Base-by-base conservation (phyloP, 2,329 filamentous ascomycete species). In the Fusarium mangiferae region DNA sequence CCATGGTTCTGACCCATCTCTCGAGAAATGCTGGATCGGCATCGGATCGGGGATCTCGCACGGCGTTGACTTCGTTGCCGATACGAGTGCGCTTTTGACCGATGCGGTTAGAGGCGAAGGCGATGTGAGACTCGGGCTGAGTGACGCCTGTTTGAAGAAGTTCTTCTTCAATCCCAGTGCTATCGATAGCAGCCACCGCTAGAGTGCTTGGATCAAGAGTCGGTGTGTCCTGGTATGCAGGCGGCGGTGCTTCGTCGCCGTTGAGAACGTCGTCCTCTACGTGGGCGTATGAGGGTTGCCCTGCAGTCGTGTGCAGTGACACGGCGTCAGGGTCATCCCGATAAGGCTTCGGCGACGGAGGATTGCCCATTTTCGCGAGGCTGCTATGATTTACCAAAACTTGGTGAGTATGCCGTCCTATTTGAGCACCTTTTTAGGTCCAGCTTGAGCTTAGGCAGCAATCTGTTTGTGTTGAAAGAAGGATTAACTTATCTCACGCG, bases 321-420 rank as follows among this genome's bases (percentile, higher is more conserved):
- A 76, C 24, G 18, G 74, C 74, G 41, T 76, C 74, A 5, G 74
- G 72, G 15, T 76, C 74, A 24, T 76, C 74, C 36, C 44, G 49
- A 22, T 60, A 73, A 20, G 60, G 51, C 26, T 33, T 33, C 6
- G 58, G 33, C 1, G 61, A 61, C 17, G 54, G 51, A 51, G 61
- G 65, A 4, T 36, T 39, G 6, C 71, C 62, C 71, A 73, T 73
- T 5, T 7, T 60, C 35, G 8, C 24, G 48, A 17, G 17, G 5
- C 26, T 11, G 1, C 7, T 22, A n/a, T 28, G 17, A 18, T 0
- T 4, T 38, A 6, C 17, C 1, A 30, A 26, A 0, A 10, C 1
- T 1, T 14, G 4, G 22, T 6, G 3, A 1, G 6, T 10, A 30
- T 44, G 3, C 7, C 18, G 13, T 10, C 17, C 5, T 13, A 3